These are phyloP conservation scores for Calonectria fujianensis DNA, from an alignment of 2,329 filamentous ascomycete genomes.

Conservation along the genomic window DNA sequence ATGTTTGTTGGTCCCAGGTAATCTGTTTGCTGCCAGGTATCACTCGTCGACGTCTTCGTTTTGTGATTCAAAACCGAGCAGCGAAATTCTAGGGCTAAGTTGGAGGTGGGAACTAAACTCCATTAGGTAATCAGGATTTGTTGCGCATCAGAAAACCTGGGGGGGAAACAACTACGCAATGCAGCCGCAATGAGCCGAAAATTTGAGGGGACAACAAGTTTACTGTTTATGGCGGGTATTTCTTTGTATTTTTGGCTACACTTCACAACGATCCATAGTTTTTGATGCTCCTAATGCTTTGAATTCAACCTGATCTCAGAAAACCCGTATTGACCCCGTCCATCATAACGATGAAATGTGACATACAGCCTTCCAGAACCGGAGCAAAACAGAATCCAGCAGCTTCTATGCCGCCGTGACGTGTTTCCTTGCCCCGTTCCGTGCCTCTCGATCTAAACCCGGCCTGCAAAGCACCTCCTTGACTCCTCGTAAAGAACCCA, in stretches of 20 bases:
- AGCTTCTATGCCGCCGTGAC: constrained; percentile 68
- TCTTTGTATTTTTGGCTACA: constrained; percentile 57
- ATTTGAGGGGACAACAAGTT: constrained; percentile 25
- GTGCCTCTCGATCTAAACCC: constrained; percentile 63
- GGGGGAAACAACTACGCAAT: constrained; percentile 38
- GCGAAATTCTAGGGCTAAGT: constrained; percentile 69
- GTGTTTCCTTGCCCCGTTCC: constrained; percentile 60
- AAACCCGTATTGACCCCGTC: constrained; percentile 81
- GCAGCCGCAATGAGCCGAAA: constrained; percentile 26
- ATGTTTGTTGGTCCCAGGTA: constrained; percentile 60
- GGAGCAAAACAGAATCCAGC: constrained; percentile 76
- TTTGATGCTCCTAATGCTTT: constrained; percentile 58
- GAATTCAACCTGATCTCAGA: constrained; percentile 66
- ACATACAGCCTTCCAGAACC: constrained; percentile 79
- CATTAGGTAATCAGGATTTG: constrained; percentile 63
- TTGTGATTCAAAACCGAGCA: constrained; percentile 63
- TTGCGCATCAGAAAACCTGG: constrained; percentile 35
- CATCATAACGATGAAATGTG: constrained; percentile 76
- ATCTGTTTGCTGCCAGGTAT: constrained; percentile 58
- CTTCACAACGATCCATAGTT: constrained; percentile 58
- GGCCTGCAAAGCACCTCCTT: constrained; percentile 59
- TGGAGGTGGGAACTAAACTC: constrained; percentile 60
- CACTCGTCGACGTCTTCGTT: constrained; percentile 59
- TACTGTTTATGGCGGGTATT: constrained; percentile 52
- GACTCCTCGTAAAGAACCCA: constrained; percentile 61